Base-by-base conservation (phyloP, 345 rosid species). In the Salix viminalis region DNA sequence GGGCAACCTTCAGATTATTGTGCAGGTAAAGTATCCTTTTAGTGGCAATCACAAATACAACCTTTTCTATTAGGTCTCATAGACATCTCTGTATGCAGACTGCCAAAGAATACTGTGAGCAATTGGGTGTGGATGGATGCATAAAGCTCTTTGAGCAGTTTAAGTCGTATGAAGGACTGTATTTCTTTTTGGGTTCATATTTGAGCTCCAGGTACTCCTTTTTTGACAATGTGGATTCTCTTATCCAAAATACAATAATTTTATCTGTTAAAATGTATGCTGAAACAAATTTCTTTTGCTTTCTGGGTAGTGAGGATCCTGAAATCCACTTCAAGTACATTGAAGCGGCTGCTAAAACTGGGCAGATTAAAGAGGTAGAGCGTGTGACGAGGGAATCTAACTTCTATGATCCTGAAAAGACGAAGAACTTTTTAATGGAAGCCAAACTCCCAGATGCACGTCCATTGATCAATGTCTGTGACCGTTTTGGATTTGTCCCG, bases 361-460 rank as follows among this genome's bases (percentile, higher is more conserved):
- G 95, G 62, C 91, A 94, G 82, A 87, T 94, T 78, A 94, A 94
- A 85, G 98, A 94, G 89, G 98, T 94, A 70, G 98, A 94, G 87
- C 97, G 97, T 34, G 98, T 94, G 78, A 94, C 98, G 32, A 89
- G 98, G 79, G 98, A 94, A 81, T 94, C 98, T 16, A 94, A 90
- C 74, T 94, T 94, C 71, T 94, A 92, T 79, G 97, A 94, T 73
- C 86, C 98, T 77, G 98, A 94, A 84, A 94, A 94, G 89, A 88
- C 98, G 1, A 94, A 94, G 82, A 94, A 94, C 87, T 94, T 94
- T 80, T 80, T 94, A 80, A 94, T 94, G 98, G 97, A 94, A 88
- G 95, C 94, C 79, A 91, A 94, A 83, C 98, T 94, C 80, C 98
- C 98, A 44, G 98, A 94, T 92, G 98, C 97, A 12, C 88, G 98